Conservation (phyloP, 148 eudicot species). For the Dysphania ambrosioides region DNA sequence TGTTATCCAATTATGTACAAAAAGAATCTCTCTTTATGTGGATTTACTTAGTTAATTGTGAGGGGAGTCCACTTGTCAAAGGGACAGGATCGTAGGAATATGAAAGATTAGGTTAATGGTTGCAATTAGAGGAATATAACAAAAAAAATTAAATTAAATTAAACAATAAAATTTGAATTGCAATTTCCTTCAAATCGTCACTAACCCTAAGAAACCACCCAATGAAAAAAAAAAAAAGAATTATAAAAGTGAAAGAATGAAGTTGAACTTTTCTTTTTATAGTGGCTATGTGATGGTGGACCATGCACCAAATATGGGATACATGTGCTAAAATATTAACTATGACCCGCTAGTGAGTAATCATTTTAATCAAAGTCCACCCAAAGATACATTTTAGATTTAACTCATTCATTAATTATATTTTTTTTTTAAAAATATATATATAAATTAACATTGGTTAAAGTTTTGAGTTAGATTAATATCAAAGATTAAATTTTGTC, state of each 20-base stretch:
- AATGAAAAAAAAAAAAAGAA: not conserved
- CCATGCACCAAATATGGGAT: slow-evolving; percentile 3
- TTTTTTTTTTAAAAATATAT: no score
- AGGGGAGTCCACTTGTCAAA: not conserved
- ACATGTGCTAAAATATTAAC: slow-evolving; percentile 9
- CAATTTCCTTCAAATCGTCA: not conserved
- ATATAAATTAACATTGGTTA: no score
- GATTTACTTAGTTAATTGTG: not conserved
- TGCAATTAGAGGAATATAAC: no score
- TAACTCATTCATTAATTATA: no score
- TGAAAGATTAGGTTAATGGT: not conserved
- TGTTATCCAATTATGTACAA: not conserved
- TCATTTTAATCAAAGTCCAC: not conserved
- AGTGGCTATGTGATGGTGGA: slow-evolving; percentile 9
- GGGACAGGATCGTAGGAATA: not conserved
- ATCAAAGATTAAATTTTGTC: no score
- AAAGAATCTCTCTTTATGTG: not conserved
- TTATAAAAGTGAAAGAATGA: not conserved
- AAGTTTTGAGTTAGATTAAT: no score
- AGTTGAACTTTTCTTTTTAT: not conserved
- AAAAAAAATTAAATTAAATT: not conserved
- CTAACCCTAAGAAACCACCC: not conserved
- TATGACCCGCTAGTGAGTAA: not conserved
- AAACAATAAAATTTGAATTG: not conserved
- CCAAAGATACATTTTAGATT: no score